phyloP scores from a whole-genome alignment of 1,284 basidiomycete genomes.

The Malassezia sp. region DNA sequence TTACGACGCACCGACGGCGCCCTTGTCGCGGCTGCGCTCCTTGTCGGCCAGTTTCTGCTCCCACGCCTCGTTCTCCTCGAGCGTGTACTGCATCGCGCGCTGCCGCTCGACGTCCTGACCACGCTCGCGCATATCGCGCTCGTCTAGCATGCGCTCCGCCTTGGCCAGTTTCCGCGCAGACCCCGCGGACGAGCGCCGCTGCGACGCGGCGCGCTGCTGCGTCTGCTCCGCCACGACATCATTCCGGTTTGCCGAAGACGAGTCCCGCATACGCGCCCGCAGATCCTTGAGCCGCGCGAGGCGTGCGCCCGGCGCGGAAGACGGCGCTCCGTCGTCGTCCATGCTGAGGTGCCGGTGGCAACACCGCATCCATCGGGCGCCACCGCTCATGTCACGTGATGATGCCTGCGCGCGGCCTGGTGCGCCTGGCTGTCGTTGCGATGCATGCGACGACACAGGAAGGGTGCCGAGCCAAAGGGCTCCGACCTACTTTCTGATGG shows the following conservation, averaged over 20 bases:
- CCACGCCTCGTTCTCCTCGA: slow-evolving; percentile 89
- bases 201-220: slow-evolving; percentile 18
- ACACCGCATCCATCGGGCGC: too few species aligned
- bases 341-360: too few species aligned
- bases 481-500: slow-evolving; percentile 15
- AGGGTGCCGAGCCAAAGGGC: neutral
- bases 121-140: slow-evolving; percentile 72
- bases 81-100: slow-evolving; percentile 85
- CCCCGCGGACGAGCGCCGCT: slow-evolving; percentile 3
- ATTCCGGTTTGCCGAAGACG: slow-evolving; percentile 30
- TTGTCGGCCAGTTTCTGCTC: slow-evolving; percentile 72
- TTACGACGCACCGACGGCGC: slow-evolving; percentile 58
- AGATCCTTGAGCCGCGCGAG: slow-evolving; percentile 5
- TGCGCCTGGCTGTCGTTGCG: too few species aligned
- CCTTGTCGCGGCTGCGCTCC: slow-evolving; percentile 63
- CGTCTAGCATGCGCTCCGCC: slow-evolving; percentile 71
- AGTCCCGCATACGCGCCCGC: slow-evolving; percentile 15
- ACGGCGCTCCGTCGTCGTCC: neutral
- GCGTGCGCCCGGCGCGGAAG: slow-evolving; percentile 3
- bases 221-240: slow-evolving; percentile 28
- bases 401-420: too few species aligned
- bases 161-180: slow-evolving; percentile 47
- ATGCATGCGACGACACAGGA: too few species aligned
- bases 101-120: slow-evolving; percentile 63
- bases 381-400: too few species aligned